Base-by-base conservation (phyloP, 441 rosid species). In the Gossypium lobatum region DNA sequence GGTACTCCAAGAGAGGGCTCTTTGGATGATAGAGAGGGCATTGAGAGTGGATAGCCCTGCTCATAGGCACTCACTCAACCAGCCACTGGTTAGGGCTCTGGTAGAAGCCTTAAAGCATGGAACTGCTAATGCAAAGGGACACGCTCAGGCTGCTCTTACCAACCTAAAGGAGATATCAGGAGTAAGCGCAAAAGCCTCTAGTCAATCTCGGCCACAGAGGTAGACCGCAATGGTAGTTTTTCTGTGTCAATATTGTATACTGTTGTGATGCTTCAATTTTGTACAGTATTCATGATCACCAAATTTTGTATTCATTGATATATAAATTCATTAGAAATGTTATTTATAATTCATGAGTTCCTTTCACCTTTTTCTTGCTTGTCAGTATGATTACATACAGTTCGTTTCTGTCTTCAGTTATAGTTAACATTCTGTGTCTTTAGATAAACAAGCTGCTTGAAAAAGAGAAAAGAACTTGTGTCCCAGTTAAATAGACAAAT, bases 131-230 rank as follows among this genome's bases (percentile, higher is more conserved):
- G 57, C 84, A 23, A 77, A 54, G 69, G 60, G 80, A 65, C 78
- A 82, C 69, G 83, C 86, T 42, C 84, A 72, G 73, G 72, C 71
- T 66, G 81, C 86, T 59, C 82, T 85, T 11, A 80, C 85, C 54
- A 80, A 72, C 72, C 83, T 82, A 39, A 80, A 73, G 77, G 85
- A 80, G 79, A 4, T 80, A 75, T 82, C 85, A 2, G 81, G 77
- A 4, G 21, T 42, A 64, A 67, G 80, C 7, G 72, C 76, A n/a
- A 73, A 26, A 25, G 54, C 60, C 17, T 65, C 81, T 3, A 75
- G 66, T 60, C 81, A 80, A 73, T 28, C 64, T 34, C 61, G 25
- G 23, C 72, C 78, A 8, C 3, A 46, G 67, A 78, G 76, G 75
- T 78, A 78, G 72, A 58, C 73, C 26, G 13, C 20, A 2, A 31